These are phyloP conservation scores for Microcera coccophila DNA, from an alignment of 2,329 filamentous ascomycete species.

Conservation along the genomic window DNA sequence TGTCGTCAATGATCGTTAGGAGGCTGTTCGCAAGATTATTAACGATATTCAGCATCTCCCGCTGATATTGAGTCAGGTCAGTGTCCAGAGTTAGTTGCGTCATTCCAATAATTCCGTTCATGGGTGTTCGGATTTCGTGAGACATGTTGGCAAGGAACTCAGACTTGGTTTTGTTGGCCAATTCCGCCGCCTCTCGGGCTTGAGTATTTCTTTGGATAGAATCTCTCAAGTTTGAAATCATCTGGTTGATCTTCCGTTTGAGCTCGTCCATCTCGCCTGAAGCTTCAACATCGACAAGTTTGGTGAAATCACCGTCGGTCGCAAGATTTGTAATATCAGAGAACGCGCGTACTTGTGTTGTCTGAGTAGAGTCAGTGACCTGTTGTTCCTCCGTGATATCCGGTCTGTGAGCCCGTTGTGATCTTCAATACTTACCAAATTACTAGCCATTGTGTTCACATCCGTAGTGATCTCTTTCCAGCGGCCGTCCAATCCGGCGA, in stretches of 20 bases:
- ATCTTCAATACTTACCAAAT: constrained; percentile 47
- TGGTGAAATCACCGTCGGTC: constrained; percentile 94
- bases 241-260: constrained; percentile 98
- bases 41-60: constrained; percentile 98
- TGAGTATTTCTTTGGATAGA: constrained; percentile 96
- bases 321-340: constrained; percentile 98
- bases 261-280: constrained; percentile 99
- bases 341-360: constrained; percentile 94
- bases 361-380: too few relatives aligned
- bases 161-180: constrained; percentile 97
- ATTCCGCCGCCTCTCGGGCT: constrained; percentile 89
- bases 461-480: constrained; percentile 99
- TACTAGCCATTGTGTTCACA: constrained; percentile 86
- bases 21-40: constrained; percentile 95
- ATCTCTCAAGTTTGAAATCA: constrained; percentile 93
- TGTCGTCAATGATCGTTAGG: constrained; percentile 91
- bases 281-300: constrained; percentile 92
- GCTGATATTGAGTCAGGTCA: constrained; percentile 87
- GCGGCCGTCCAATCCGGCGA: constrained; percentile 84
- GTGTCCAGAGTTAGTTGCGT: constrained; percentile 94
- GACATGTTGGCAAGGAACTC: constrained; percentile 99
- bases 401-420: too few relatives aligned
- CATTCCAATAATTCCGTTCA: constrained; percentile 98
- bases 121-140: constrained; percentile 94
- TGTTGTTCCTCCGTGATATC: too few relatives aligned